Conservation (phyloP, 768 basidiomycete genomes). For the Pisolithus marmoratus region DNA sequence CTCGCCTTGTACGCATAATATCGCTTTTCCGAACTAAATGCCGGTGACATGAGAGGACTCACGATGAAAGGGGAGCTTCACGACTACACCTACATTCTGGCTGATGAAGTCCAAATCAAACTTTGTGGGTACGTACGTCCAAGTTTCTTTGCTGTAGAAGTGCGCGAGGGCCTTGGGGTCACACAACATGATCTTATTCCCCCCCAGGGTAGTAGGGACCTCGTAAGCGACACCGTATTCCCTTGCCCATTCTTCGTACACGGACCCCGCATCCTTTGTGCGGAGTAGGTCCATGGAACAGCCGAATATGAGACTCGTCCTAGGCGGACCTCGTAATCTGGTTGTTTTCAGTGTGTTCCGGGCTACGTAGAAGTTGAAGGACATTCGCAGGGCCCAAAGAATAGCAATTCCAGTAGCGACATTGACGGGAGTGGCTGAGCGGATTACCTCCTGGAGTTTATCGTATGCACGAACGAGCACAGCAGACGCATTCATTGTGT, state of each 20-base stretch:
- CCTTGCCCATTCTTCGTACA: conserved; percentile 43
- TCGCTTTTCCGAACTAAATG: conserved; percentile 29
- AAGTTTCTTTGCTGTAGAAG: conserved; percentile 45
- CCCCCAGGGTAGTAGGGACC: conserved; percentile 34
- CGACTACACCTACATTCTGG: conserved; percentile 15
- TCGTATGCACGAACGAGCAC: background rate
- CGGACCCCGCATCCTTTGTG: conserved; percentile 20
- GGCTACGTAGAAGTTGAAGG: background rate
- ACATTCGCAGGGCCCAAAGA: conserved; percentile 3
- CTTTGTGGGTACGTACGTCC: conserved; percentile 23
- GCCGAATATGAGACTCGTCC: conserved; percentile 15
- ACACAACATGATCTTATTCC: conserved; percentile 31
- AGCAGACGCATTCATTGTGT: background rate
- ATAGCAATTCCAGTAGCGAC: background rate
- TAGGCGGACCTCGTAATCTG: conserved; percentile 16
- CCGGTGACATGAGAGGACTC: background rate
- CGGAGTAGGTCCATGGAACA: background rate
- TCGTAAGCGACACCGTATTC: conserved; percentile 44
- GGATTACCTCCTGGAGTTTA: background rate
- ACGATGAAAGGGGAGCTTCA: background rate
- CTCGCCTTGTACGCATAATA: conserved; percentile 39
- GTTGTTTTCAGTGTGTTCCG: conserved; percentile 13
- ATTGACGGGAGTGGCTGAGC: background rate
- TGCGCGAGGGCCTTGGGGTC: conserved; percentile 51
- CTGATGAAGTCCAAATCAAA: conserved; percentile 16